These are phyloP conservation scores for Diaporthe sp. DNA, from an alignment of 2,329 filamentous ascomycete species.

Conservation along the genomic window DNA sequence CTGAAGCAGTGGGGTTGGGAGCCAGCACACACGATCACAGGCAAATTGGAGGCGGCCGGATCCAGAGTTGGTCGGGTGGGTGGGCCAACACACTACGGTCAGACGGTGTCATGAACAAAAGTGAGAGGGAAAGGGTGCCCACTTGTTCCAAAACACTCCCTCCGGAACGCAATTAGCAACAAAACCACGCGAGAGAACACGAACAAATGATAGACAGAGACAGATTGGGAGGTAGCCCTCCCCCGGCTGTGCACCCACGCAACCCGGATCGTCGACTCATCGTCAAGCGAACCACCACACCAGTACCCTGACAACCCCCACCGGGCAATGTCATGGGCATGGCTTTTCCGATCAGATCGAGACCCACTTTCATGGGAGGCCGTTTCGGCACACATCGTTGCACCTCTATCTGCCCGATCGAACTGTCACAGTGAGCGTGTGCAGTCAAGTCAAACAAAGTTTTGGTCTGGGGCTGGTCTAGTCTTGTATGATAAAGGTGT, in stretches of 20 bases:
- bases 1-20: constrained; percentile 23
- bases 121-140: background rate
- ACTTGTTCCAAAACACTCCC: constrained; percentile 23
- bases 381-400: constrained; percentile 10
- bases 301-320: constrained; percentile 8
- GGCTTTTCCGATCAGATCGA: constrained; percentile 26
- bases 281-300: constrained; percentile 9
- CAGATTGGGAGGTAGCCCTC: background rate
- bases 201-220: background rate
- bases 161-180: constrained; percentile 10
- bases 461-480: background rate
- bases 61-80: background rate
- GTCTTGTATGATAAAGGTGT: background rate
- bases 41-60: constrained; percentile 16
- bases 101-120: background rate
- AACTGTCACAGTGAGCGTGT: background rate
- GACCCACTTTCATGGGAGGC: constrained; percentile 29
- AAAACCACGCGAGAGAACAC: constrained; percentile 8
- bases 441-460: background rate
- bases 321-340: constrained; percentile 12
- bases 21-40: constrained; percentile 19
- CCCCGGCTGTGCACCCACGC: constrained; percentile 3
- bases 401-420: background rate
- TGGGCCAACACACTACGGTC: background rate
- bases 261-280: constrained; percentile 26